phyloP scores from a whole-genome alignment of 306 rosid species.

The Cyamopsis tetragonoloba region DNA sequence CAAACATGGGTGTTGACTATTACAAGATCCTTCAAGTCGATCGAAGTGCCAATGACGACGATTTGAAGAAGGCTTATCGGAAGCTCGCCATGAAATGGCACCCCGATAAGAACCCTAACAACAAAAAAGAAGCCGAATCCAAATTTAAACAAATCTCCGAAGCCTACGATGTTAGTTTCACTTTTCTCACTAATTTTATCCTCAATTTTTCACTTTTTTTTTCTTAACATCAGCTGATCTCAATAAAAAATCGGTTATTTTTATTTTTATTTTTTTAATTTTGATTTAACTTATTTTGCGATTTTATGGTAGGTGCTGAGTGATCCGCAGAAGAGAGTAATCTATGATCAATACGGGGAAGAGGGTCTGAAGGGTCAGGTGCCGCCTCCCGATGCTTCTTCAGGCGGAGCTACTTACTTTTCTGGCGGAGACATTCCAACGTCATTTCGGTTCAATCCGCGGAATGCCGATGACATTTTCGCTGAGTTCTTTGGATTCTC shows the following conservation, averaged over 20 bases:
- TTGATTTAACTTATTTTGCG: neutral
- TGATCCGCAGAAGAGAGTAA: slow-evolving; percentile 56
- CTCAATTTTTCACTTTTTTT: neutral
- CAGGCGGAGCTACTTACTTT: slow-evolving; percentile 36
- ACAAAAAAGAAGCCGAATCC: slow-evolving; percentile 56
- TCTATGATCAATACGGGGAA: slow-evolving; percentile 61
- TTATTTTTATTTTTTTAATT: neutral
- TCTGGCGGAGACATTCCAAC: slow-evolving; percentile 43
- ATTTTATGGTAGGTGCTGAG: slow-evolving; percentile 47
- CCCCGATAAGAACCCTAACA: slow-evolving; percentile 57
- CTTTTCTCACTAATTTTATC: neutral
- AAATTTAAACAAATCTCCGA: slow-evolving; percentile 60
- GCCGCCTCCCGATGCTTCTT: slow-evolving; percentile 45
- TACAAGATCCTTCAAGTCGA: slow-evolving; percentile 60
- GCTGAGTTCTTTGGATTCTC: slow-evolving; percentile 52
- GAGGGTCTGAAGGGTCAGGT: slow-evolving; percentile 57
- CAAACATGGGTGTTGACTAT: slow-evolving; percentile 54
- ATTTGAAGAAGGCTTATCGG: slow-evolving; percentile 52
- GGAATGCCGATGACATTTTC: slow-evolving; percentile 59
- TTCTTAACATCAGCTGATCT: neutral
- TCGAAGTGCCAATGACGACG: slow-evolving; percentile 49
- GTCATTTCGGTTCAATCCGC: slow-evolving; percentile 50
- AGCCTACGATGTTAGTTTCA: slow-evolving; percentile 53
- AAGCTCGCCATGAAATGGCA: slow-evolving; percentile 78
- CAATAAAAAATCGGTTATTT: too few species aligned